These are phyloP conservation scores for Mortierella sp. DNA, from an alignment of 371 early-diverging fungal species.

Conservation along the genomic window DNA sequence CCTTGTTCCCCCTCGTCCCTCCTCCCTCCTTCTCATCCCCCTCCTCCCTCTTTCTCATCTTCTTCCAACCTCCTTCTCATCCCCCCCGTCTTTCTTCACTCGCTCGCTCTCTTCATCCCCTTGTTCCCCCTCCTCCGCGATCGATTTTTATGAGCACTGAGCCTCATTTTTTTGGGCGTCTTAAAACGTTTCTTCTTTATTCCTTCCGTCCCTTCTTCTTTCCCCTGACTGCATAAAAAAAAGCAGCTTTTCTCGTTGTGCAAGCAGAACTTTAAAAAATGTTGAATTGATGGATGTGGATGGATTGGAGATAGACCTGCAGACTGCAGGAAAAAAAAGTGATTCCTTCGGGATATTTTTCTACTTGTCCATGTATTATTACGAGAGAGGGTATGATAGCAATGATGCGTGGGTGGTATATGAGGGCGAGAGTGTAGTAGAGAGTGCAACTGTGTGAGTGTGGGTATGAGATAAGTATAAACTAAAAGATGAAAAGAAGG, in stretches of 20 bases:
- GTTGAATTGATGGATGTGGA: constrained; percentile 2
- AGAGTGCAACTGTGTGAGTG: too few relatives aligned
- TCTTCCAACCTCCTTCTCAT: background rate
- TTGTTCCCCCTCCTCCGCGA: background rate
- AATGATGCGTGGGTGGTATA: background rate
- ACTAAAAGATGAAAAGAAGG: background rate
- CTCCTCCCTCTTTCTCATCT: background rate
- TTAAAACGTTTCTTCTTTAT: background rate
- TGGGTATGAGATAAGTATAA: background rate
- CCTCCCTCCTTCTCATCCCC: background rate
- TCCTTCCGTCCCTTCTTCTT: background rate
- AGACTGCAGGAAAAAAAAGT: background rate
- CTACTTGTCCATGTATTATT: background rate
- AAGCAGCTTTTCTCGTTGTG: background rate
- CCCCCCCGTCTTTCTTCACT: constrained; percentile 5
- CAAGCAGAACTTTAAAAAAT: background rate
- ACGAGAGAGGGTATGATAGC: background rate
- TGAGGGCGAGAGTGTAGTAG: too few relatives aligned
- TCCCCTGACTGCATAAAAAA: background rate
- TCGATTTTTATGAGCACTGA: constrained; percentile 1
- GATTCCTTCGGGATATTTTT: constrained; percentile 1
- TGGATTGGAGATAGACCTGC: constrained; percentile 6
- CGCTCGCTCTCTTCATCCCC: background rate
- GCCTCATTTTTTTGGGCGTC: constrained; percentile 4
- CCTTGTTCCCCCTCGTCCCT: background rate